Evolutionary conservation across 176 grass and related monocot genomes (phyloP), one percentile per base, ranked within the genome.

Genomic region (Aegilops sharonensis): DNA sequence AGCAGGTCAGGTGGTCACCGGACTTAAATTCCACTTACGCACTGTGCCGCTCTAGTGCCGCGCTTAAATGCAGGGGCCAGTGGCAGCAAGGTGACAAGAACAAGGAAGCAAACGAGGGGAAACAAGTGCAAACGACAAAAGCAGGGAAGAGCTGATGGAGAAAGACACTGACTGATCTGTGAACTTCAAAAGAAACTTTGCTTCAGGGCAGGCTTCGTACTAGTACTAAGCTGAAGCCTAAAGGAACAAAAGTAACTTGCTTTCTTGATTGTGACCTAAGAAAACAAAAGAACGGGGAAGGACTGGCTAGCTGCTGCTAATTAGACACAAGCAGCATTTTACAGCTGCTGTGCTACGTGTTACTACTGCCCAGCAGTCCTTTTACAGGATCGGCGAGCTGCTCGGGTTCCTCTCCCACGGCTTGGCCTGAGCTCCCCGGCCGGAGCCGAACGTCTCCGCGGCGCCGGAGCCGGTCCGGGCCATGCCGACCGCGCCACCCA

Each of bases 401-500:
- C 76, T 90, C 42, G 85, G 72, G 27, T 97, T 91, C n/a, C 82
- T 85, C 31, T 91, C 94, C 83, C 78, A 90, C 8, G 82, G 87
- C 36, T 85, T 79, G 6, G 30, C 8, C 81, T 86, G 85, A 14
- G 31, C 2, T 27, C 73, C 72, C 10, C 83, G 75, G 21, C 75
- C 84, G 4, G 59, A 72, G 13, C 50, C 82, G 67, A 90, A 92
- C 17, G 89, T 64, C 15, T 90, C 93, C 0, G 82, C 62, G 7
- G 54, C 25, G 72, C 81, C 78, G 5, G 69, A 14, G 43, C 68
- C 83, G 2, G 32, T 83, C 3, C 85, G 84, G 23, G 90, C 85
- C 79, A 95, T 88, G 81, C 94, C 84, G 21, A 94, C 74, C 2
- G 86, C 84, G 8, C 88, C 92, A n/a, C 90, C 84, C 37, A 99